Evolutionary conservation across 2,329 filamentous ascomycete species (phyloP), one percentile per base, ranked within the genome.

Genomic region (Herpotrichia juniperi): DNA sequence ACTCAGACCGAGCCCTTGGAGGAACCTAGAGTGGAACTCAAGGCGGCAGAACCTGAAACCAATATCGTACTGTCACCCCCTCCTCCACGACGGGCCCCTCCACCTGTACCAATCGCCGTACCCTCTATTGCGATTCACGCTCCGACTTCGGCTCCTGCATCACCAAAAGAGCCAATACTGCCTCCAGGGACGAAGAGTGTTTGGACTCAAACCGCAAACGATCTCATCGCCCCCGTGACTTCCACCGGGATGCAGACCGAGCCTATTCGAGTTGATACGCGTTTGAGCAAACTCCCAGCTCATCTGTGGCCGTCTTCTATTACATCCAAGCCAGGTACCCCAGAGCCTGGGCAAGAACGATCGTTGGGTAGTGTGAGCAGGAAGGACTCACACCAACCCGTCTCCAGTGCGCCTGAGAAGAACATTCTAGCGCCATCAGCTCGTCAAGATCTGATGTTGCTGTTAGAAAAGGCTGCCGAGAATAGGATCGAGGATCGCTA

Each of bases 81-180:
- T 3, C 59, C 73, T 3, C 63, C 72, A 8, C 69, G 63, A 8
- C 66, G 65, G 59, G 58, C 64, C 51, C 44, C 73, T 59, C 42
- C 66, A 60, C 57, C 75, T 72, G 9, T 74, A 74, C 74, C 54
- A 40, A 75, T 76, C 53, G 67, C 80, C 4, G 89, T 97, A 55
- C 93, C 93, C 0, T 90, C 87, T 63, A 99, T 99, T 68, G 89
- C 91, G 50, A 91, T 99, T 46, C 90, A 96, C 62, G 94, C 94
- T 26, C 93, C 94, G 0, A 86, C 83, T 2, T 96, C 91, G 49
- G 85, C 89, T 42, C 92, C 93, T n/a, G 80, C 87, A 4, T 74
- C 91, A 2, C 91, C 91, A 1, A 84, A 83, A 42, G 85, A 88
- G 59, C 87, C 88, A 46, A 83, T 96, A 48, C 87, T 96, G 25